phyloP scores from a whole-genome alignment of 768 basidiomycete genomes.

The Phanerodontia chrysosporium region DNA sequence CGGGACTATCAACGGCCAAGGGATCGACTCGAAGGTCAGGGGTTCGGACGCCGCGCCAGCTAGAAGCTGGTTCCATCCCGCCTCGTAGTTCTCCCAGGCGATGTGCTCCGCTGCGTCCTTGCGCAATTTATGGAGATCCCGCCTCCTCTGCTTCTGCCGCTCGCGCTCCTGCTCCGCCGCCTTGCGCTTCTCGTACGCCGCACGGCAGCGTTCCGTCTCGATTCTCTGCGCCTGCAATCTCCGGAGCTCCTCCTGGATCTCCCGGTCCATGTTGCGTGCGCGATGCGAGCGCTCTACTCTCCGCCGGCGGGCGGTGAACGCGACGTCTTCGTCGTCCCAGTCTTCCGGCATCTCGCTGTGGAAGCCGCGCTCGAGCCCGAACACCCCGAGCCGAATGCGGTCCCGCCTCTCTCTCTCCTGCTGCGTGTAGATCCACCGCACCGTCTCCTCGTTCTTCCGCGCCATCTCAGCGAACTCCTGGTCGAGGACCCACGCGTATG shows the following conservation, averaged over 20 bases:
- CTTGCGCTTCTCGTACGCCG: conserved; percentile 36
- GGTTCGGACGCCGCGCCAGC: conserved; percentile 27
- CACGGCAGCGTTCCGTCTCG: conserved; percentile 20
- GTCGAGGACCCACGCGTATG: conserved; percentile 42
- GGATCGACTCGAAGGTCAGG: conserved; percentile 58
- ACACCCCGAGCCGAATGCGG: conserved; percentile 18
- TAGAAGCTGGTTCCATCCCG: conserved; percentile 52
- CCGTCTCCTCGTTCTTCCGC: conserved; percentile 46
- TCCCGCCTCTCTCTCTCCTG: conserved; percentile 33
- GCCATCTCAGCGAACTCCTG: conserved; percentile 44
- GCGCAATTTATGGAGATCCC: conserved; percentile 38
- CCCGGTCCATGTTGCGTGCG: conserved; percentile 15
- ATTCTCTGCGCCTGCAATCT: conserved; percentile 17
- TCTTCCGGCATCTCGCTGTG: conserved; percentile 48
- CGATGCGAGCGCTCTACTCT: conserved; percentile 24
- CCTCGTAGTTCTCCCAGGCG: conserved; percentile 64
- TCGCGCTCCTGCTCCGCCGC: conserved; percentile 34
- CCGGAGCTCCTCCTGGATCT: conserved; percentile 22
- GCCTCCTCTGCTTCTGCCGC: conserved; percentile 32
- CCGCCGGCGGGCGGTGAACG: neutral
- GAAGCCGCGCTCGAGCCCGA: conserved; percentile 25
- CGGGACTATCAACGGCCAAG: conserved; percentile 58
- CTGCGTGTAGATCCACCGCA: conserved; percentile 63
- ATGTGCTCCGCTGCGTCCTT: conserved; percentile 43
- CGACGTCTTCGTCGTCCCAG: conserved; percentile 39